Base-by-base conservation (phyloP, 306 rosid genomes). In the Crotalaria pallida region DNA sequence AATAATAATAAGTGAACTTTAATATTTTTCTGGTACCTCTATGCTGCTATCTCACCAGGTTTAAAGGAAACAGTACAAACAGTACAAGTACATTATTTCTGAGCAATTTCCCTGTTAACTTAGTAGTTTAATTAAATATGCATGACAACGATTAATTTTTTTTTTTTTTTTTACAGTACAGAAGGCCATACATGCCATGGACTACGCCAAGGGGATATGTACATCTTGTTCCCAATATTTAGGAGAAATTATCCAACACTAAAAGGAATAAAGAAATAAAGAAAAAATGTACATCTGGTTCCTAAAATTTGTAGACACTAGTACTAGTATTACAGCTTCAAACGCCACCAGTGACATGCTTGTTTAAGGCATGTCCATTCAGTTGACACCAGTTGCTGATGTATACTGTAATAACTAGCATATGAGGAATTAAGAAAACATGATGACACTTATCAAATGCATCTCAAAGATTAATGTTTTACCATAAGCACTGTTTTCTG, bases 401-500 rank as follows among this genome's bases (percentile, higher is more conserved):
- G 43, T 36, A 36, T 7, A 34, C 12, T 36, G 7, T 7, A 34
- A 9, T 34, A 34, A 34, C 43, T 36, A 36, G 43, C 9, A 61
- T 24, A 29, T n/a, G 52, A 52, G 50, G 6, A 43, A 29, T n/a
- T 58, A 5, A 60, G 6, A 67, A 24, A 76, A 27, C 56, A 45
- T 18, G 26, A 49, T 2, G 71, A 59, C 11, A n/a, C 16, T 1
- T 3, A 74, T 45, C 24, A 71, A 56, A 58, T n/a, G 41, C 50
- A 13, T 45, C 24, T 58, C 50, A 47, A n/a, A 52, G 63, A 48
- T 40, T 49, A 69, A 31, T 44, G 24, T 49, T 60, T 60, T 84
- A 90, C 96, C 96, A 6, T 79, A 90, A 58, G 96, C 91, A 65
- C 94, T 91, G 77, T 91, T 91, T 57, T 91, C 83, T 3, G 95